Percentiles rank a stretch among this genome's conserved stretches.
Evolutionary conservation across 2,329 filamentous ascomycete genomes (phyloP).

Genomic region (Akanthomyces dipterigenus): DNA sequence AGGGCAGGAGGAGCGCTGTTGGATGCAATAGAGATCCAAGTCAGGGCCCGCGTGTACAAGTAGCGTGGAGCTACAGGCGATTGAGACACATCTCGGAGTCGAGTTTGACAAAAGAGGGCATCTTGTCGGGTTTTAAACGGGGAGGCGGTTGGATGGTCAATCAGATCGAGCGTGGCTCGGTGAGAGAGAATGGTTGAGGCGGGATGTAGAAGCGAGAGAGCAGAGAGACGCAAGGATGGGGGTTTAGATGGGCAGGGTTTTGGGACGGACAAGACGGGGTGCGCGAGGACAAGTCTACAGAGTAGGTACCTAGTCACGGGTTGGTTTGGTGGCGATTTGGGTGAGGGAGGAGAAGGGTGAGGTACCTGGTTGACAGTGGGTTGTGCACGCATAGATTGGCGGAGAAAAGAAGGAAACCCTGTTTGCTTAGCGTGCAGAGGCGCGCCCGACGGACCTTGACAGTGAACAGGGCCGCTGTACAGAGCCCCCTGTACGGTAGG

Average conservation of each 20-base stretch:
- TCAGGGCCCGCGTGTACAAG: constrained; percentile 11
- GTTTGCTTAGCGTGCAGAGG: not conserved
- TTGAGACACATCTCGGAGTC: constrained; percentile 15
- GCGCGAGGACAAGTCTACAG: not conserved
- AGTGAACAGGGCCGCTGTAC: not conserved
- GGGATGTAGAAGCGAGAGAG: constrained; percentile 7
- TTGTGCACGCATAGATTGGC: not conserved
- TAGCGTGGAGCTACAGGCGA: constrained; percentile 15
- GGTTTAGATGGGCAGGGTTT: constrained; percentile 3
- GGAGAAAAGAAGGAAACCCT: not conserved
- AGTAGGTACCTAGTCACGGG: not conserved
- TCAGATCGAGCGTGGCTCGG: not conserved
- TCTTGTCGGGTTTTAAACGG: constrained; percentile 15
- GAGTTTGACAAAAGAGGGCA: constrained; percentile 18
- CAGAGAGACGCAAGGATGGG: not conserved
- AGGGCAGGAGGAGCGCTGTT: not conserved
- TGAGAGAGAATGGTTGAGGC: constrained; percentile 9
- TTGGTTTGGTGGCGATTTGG: not conserved
- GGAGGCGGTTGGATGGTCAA: not conserved
- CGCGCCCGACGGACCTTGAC: not conserved
- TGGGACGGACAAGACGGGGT: not conserved
- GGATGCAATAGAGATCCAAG: constrained; percentile 3
- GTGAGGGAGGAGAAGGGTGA: not conserved
- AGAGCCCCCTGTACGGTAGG: not conserved
- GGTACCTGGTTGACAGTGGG: not conserved